Evolutionary conservation across 2,329 filamentous ascomycete genomes (phyloP), one percentile per base, ranked within the genome.

Genomic region (Arthroderma uncinatum): DNA sequence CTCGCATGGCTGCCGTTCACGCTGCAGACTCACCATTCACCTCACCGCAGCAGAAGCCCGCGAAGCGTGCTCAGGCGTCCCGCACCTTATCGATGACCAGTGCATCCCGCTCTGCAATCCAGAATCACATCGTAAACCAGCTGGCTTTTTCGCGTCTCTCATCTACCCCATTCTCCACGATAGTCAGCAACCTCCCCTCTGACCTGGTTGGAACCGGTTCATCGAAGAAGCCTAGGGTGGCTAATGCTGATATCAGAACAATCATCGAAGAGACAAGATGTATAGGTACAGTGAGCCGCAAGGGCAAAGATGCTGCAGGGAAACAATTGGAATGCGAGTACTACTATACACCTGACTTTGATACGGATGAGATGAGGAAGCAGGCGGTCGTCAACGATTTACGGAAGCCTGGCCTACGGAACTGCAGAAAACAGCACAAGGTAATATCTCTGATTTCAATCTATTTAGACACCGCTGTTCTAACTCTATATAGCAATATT

Each of bases 351-450:
- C 87, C 91, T 0, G 92, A 97, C 70, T 79, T 83, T 66, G 93
- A 98, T 68, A 77, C 79, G 1, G 90, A 97, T 67, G 80, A 84
- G 61, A 82, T 86, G 67, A 82, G 92, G 59, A 82, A 87, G 54
- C 81, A 89, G 56, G 87, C 90, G 21, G 89, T 96, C 12, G 89
- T 91, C 1, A 85, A 91, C 63, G 88, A 89, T 55, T 76, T 96
- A 69, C 81, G 89, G 57, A 95, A 95, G 73, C 92, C 91, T 44
- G 93, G 89, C 65, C 75, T 98, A 66, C 81, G 93, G 63, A 86
- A 85, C 67, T 96, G 93, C 68, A 82, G 93, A 67, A 97, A 96
- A 75, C 89, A 93, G 69, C 93, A 98, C 74, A 97, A 97, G 88
- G 92, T 97, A 80, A 68, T 77, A 71, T 60, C 30, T 30, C 16